Conservation (phyloP, 768 basidiomycete species). For the Boletus insuetus region DNA sequence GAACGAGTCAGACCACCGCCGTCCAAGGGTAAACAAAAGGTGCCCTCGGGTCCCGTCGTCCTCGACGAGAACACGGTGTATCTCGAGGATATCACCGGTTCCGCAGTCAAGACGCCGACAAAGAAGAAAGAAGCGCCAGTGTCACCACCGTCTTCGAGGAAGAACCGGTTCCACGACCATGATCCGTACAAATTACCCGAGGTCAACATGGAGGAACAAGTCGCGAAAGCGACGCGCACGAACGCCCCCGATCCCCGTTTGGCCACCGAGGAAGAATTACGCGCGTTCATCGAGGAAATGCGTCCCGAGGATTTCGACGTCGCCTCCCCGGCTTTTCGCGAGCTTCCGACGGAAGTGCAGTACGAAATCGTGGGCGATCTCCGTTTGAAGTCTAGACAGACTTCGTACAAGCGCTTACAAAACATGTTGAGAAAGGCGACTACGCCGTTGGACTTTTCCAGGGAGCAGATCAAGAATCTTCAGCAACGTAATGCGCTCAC, state of each 20-base stretch:
- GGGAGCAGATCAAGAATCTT: slow-evolving; percentile 90
- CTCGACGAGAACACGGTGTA: slow-evolving; percentile 79
- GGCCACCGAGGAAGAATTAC: slow-evolving; percentile 94
- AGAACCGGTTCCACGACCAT: slow-evolving; percentile 70
- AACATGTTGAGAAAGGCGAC: slow-evolving; percentile 78
- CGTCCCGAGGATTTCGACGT: slow-evolving; percentile 94
- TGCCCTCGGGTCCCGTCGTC: slow-evolving; percentile 42
- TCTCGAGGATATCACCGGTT: slow-evolving; percentile 76
- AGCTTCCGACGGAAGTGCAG: slow-evolving; percentile 92
- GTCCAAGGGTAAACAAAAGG: slow-evolving; percentile 47
- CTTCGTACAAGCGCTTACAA: slow-evolving; percentile 86
- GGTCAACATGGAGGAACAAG: slow-evolving; percentile 61
- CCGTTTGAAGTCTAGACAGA: slow-evolving; percentile 90
- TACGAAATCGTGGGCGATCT: slow-evolving; percentile 98
- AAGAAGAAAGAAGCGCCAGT: slow-evolving; percentile 27
- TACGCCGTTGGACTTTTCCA: slow-evolving; percentile 93
- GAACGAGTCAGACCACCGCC: slow-evolving; percentile 18
- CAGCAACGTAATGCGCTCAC: slow-evolving; percentile 87
- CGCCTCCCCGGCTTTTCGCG: slow-evolving; percentile 82
- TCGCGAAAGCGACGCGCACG: slow-evolving; percentile 60
- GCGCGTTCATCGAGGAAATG: slow-evolving; percentile 93
- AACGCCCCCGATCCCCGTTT: slow-evolving; percentile 81
- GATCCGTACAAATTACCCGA: slow-evolving; percentile 95
- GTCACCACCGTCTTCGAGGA: slow-evolving; percentile 50
- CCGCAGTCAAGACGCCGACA: slow-evolving; percentile 52